Conservation (phyloP, 148 eudicot species). For the Rhododendron simsii region DNA sequence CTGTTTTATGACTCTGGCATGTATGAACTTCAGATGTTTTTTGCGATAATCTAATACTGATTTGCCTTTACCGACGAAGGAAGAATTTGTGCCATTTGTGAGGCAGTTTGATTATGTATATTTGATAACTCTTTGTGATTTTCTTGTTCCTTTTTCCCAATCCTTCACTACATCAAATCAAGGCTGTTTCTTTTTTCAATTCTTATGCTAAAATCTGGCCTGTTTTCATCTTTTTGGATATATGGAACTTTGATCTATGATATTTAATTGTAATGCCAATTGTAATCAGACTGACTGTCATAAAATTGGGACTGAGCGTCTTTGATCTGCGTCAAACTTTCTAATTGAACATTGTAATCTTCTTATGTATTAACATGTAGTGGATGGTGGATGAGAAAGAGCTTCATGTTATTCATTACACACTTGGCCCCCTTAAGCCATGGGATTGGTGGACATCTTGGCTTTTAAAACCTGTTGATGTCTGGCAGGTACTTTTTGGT, state of each 20-base stretch:
- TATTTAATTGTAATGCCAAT: not conserved
- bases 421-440: slow-evolving; percentile 97
- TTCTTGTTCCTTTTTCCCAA: not conserved
- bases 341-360: not conserved
- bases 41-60: not conserved
- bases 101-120: not conserved
- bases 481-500: slow-evolving; percentile 74
- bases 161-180: not conserved
- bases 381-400: slow-evolving; percentile 98
- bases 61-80: not conserved
- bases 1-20: not conserved
- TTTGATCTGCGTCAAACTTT: slow-evolving; percentile 8
- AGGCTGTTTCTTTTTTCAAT: not conserved
- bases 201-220: not conserved
- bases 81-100: not conserved
- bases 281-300: not conserved
- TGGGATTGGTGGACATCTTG: slow-evolving; percentile 99
- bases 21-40: not conserved
- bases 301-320: not conserved
- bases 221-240: not conserved
- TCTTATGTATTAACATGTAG: slow-evolving; percentile 38
- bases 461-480: slow-evolving; percentile 96
- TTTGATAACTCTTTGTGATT: not conserved
- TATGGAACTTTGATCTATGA: not conserved
- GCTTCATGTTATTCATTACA: slow-evolving; percentile 91